These are phyloP conservation scores for Kodamaea plutei DNA, from an alignment of 1,139 yeast species.

Conservation along the genomic window DNA sequence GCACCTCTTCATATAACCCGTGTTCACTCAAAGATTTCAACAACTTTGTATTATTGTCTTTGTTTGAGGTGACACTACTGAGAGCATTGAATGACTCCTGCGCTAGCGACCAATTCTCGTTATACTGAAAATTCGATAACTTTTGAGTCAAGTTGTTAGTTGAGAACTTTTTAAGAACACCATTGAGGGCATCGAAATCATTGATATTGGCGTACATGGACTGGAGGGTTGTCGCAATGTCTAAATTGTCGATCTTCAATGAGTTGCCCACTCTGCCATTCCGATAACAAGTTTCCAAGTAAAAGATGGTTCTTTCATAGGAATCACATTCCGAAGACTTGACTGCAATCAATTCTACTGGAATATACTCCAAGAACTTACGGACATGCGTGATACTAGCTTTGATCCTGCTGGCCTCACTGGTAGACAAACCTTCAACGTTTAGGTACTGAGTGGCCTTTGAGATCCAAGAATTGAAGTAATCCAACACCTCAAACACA, in stretches of 20 bases:
- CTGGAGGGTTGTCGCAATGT: constrained; percentile 55
- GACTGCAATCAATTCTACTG: constrained; percentile 67
- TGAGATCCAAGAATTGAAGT: constrained; percentile 72
- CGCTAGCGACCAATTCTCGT: constrained; percentile 84
- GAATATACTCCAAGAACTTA: constrained; percentile 49
- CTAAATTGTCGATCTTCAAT: constrained; percentile 26
- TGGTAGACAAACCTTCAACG: constrained; percentile 3
- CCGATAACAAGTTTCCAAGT: constrained; percentile 73
- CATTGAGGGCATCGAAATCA: constrained; percentile 88
- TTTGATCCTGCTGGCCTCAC: constrained; percentile 12
- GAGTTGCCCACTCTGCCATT: constrained; percentile 30
- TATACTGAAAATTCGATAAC: constrained; percentile 74
- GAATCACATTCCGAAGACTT: constrained; percentile 82
- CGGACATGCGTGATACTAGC: constrained; percentile 37
- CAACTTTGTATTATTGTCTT: constrained; percentile 32
- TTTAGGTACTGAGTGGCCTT: constrained; percentile 31
- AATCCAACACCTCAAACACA: constrained; percentile 76
- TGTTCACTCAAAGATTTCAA: constrained; percentile 39
- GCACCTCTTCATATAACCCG: constrained; percentile 40
- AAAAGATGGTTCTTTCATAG: constrained; percentile 84
- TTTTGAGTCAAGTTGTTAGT: constrained; percentile 67
- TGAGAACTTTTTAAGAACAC: constrained; percentile 72
- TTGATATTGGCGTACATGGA: constrained; percentile 81
- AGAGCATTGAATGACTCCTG: constrained; percentile 79
- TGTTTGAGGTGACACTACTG: constrained; percentile 37